phyloP scores from a whole-genome alignment of 371 early-diverging fungal genomes.

The Mucor circinelloides region DNA sequence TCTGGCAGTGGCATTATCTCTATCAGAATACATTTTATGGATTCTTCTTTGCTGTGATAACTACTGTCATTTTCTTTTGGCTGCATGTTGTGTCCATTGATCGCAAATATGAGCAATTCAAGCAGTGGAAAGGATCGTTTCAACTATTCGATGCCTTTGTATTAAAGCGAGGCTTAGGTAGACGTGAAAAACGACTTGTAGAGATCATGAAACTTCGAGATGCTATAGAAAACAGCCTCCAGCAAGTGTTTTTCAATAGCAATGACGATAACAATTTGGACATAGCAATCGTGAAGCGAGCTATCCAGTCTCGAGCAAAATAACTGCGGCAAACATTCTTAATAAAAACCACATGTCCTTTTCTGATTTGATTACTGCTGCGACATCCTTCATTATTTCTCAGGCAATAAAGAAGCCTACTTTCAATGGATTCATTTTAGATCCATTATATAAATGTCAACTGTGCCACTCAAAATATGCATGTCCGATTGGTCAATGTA shows the following conservation, averaged over 20 bases:
- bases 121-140: conserved; percentile 3
- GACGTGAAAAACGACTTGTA: background rate
- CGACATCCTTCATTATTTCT: background rate
- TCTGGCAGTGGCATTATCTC: conserved; percentile 18
- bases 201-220: background rate
- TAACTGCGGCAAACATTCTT: background rate
- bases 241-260: background rate
- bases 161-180: conserved; percentile 2
- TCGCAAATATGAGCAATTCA: conserved; percentile 5
- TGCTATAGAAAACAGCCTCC: background rate
- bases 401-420: background rate
- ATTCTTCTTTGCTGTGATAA: conserved; percentile 2
- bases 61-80: conserved; percentile 8
- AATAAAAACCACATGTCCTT: background rate
- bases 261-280: background rate
- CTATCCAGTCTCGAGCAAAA: background rate
- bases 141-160: conserved; percentile 12
- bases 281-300: background rate
- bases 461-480: background rate
- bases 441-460: background rate
- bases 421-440: background rate
- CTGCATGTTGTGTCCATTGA: conserved; percentile 16
- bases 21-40: conserved; percentile 2
- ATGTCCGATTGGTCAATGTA: background rate
- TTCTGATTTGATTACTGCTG: background rate